Evolutionary conservation across 2,329 filamentous ascomycete genomes (phyloP).

Genomic region (Cylindrodendrum hubeiense): DNA sequence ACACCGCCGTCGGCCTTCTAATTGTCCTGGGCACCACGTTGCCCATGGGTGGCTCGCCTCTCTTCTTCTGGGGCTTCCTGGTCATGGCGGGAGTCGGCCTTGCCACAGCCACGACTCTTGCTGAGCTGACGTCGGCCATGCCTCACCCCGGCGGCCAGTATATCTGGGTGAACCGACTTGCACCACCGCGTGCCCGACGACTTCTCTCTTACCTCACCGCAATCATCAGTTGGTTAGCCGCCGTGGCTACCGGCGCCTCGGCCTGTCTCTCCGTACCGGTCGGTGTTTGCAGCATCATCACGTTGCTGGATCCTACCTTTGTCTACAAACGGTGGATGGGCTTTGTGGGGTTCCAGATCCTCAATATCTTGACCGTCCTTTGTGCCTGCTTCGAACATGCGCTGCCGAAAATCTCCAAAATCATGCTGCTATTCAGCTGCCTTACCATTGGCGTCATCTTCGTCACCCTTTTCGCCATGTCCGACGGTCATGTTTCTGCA

Average conservation of each 20-base stretch:
- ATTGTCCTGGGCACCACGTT: conserved; percentile 38
- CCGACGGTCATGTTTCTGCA: conserved; percentile 27
- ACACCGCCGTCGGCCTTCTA: conserved; percentile 40
- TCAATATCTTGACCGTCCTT: conserved; percentile 39
- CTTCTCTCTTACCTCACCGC: conserved; percentile 42
- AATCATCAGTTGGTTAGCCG: conserved; percentile 43
- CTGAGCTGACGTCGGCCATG: conserved; percentile 45
- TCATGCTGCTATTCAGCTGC: conserved; percentile 43
- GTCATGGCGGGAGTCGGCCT: conserved; percentile 40
- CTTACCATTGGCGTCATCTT: conserved; percentile 38
- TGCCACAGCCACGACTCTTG: conserved; percentile 42
- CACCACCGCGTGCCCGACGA: conserved; percentile 24
- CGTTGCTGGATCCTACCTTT: conserved; percentile 38
- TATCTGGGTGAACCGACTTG: conserved; percentile 43
- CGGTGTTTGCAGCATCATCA: conserved; percentile 37
- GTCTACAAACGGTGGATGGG: conserved; percentile 45
- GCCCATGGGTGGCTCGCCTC: conserved; percentile 39
- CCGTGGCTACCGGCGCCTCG: conserved; percentile 41
- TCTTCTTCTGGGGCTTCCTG: conserved; percentile 45
- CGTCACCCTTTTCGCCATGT: conserved; percentile 44
- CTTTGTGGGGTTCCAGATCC: conserved; percentile 42
- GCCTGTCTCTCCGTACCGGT: conserved; percentile 40
- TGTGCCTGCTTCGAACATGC: conserved; percentile 39
- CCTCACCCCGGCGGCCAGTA: conserved; percentile 47
- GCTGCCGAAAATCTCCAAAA: conserved; percentile 42